Evolutionary conservation across 352 stramenopile species (phyloP).

Genomic region (Plasmopara muralis): DNA sequence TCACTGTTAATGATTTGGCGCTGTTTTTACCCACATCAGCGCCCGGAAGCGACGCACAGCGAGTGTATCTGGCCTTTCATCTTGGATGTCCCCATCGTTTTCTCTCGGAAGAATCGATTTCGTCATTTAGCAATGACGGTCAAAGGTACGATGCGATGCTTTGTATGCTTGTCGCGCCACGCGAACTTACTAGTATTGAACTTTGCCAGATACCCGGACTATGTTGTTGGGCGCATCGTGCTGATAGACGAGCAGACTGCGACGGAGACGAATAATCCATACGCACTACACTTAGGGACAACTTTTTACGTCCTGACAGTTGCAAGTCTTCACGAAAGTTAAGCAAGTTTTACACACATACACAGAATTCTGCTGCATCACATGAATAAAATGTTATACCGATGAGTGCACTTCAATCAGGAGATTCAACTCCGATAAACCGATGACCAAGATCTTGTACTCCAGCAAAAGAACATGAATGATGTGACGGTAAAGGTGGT

Average conservation of each 20-base stretch:
- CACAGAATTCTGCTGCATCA: neutral
- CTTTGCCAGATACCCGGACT: slow-evolving; percentile 73
- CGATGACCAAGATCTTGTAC: too few relatives aligned
- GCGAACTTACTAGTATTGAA: slow-evolving; percentile 3
- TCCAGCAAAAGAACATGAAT: too few relatives aligned
- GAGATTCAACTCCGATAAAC: too few relatives aligned
- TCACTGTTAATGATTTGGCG: slow-evolving; percentile 74
- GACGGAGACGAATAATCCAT: slow-evolving; percentile 75
- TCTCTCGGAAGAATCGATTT: slow-evolving; percentile 83
- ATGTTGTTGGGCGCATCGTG: slow-evolving; percentile 82
- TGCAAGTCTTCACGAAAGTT: slow-evolving; percentile 74
- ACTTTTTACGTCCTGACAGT: slow-evolving; percentile 86
- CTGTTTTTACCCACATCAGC: slow-evolving; percentile 81
- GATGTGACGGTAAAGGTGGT: too few relatives aligned
- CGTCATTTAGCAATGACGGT: slow-evolving; percentile 78
- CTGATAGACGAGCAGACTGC: slow-evolving; percentile 83
- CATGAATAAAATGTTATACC: too few relatives aligned
- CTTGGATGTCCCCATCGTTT: slow-evolving; percentile 81
- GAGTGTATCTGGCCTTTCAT: slow-evolving; percentile 84
- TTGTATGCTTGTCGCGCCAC: neutral
- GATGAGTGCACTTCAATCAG: too few relatives aligned
- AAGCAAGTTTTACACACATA: slow-evolving; percentile 15
- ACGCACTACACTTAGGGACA: slow-evolving; percentile 64
- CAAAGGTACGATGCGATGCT: slow-evolving; percentile 40
- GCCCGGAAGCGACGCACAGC: slow-evolving; percentile 61